Conservation (phyloP, 176 grass and related monocot species). For the Chloris gayana region DNA sequence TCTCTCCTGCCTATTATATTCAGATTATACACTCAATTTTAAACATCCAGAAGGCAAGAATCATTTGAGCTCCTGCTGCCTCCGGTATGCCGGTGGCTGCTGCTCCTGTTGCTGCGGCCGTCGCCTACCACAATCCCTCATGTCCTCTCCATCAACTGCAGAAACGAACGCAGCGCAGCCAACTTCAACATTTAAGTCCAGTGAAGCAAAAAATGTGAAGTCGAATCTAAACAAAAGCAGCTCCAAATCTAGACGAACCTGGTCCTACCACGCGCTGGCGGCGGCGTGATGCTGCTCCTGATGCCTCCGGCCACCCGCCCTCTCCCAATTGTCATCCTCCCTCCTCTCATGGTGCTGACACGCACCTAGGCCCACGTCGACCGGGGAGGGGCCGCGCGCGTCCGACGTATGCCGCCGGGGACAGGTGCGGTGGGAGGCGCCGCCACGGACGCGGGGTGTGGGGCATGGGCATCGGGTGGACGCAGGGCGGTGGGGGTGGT, state of each 20-base stretch:
- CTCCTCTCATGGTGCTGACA: slow-evolving; percentile 26
- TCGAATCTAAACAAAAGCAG: background rate
- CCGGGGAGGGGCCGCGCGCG: no score
- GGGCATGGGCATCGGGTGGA: no score
- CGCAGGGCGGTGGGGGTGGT: no score
- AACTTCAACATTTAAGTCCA: slow-evolving; percentile 19
- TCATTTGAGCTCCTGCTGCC: slow-evolving; percentile 31
- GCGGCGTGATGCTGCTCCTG: slow-evolving; percentile 28
- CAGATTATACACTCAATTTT: slow-evolving; percentile 29
- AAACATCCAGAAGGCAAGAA: background rate
- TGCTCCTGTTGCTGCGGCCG: slow-evolving; percentile 11
- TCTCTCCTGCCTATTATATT: slow-evolving; percentile 42
- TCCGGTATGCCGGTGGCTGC: slow-evolving; percentile 28
- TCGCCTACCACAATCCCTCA: background rate
- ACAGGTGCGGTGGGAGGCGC: no score
- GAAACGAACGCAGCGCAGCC: background rate
- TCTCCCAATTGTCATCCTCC: slow-evolving; percentile 41
- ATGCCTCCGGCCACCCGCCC: slow-evolving; percentile 36
- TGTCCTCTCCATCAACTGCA: slow-evolving; percentile 32
- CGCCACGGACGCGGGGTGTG: no score
- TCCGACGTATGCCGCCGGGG: no score
- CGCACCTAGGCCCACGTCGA: slow-evolving; percentile 91
- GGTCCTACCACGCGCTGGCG: background rate
- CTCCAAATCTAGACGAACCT: slow-evolving; percentile 2
- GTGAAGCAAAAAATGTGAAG: background rate